Percentiles rank a stretch among this genome's conserved stretches.
Conservation (phyloP, 768 basidiomycete genomes). For the Naematelia aurantialba region DNA sequence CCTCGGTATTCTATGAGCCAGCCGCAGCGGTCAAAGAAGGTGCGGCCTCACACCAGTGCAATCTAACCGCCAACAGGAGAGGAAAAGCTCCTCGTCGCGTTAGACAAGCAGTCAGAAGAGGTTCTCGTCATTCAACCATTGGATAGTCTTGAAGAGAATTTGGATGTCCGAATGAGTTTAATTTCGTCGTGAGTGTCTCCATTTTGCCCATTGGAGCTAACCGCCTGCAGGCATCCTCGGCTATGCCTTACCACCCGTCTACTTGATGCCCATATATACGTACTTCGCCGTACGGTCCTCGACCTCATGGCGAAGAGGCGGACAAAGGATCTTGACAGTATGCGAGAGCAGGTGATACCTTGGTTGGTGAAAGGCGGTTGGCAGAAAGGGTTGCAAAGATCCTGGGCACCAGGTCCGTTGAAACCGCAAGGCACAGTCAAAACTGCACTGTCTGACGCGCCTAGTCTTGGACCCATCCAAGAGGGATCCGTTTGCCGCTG, state of each 20-base stretch:
- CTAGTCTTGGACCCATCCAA: constrained; percentile 35
- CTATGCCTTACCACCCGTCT: constrained; percentile 64
- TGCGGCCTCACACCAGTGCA: constrained; percentile 8
- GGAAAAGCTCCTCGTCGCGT: constrained; percentile 45
- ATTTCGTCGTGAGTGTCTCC: constrained; percentile 59
- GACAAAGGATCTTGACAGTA: constrained; percentile 70
- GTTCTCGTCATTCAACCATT: constrained; percentile 59
- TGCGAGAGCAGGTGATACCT: constrained; percentile 85
- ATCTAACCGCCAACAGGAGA: neutral
- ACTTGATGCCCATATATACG: constrained; percentile 86
- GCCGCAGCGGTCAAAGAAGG: constrained; percentile 45
- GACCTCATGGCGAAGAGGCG: constrained; percentile 61
- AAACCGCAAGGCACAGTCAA: too few relatives aligned
- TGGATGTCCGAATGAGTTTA: constrained; percentile 71
- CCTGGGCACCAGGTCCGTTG: constrained; percentile 48
- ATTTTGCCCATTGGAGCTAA: constrained; percentile 8
- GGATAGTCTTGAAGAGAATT: constrained; percentile 66
- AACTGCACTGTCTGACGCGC: neutral
- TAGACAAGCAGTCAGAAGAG: constrained; percentile 56
- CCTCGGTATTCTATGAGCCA: constrained; percentile 50
- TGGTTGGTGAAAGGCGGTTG: constrained; percentile 88
- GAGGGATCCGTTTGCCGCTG: constrained; percentile 37
- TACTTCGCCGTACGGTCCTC: constrained; percentile 71
- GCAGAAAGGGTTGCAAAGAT: constrained; percentile 42
- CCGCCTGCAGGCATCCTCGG: constrained; percentile 62